A percentile compares a stretch with the other conserved stretches of the same genome.
Conservation (phyloP, 805 yeast genomes). For the Yarrowia divulgata region DNA sequence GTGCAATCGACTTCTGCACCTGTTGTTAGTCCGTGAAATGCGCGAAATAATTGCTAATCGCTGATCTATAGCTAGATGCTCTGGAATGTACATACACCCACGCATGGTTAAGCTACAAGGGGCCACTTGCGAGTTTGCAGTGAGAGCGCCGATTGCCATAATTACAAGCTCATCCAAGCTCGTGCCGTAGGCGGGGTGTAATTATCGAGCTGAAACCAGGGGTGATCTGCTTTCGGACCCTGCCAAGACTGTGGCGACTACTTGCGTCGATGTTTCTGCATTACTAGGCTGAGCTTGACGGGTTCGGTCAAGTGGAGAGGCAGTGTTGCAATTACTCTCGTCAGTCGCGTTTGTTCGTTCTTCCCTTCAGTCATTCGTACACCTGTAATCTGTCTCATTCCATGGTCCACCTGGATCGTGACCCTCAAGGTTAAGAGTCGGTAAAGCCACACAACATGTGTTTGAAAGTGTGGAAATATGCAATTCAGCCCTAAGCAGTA, state of each 20-base stretch:
- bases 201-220: constrained; percentile 14
- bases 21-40: not conserved
- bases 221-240: constrained; percentile 9
- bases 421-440: constrained; percentile 6
- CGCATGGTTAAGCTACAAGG: constrained; percentile 9
- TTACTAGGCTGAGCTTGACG: not conserved
- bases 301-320: not conserved
- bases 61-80: constrained; percentile 5
- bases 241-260: constrained; percentile 8
- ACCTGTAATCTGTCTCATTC: too few relatives aligned
- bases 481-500: too few relatives aligned
- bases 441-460: constrained; percentile 5
- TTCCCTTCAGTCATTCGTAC: too few relatives aligned
- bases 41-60: not conserved
- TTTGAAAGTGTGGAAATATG: not conserved
- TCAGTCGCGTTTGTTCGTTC: too few relatives aligned
- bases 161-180: too few relatives aligned
- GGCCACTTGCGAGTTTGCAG: not conserved
- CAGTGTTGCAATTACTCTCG: too few relatives aligned
- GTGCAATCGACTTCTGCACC: too few relatives aligned
- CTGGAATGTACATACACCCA: not conserved
- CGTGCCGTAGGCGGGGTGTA: too few relatives aligned
- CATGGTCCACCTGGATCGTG: not conserved
- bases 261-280: not conserved
- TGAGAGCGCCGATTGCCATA: too few relatives aligned